phyloP scores from a whole-genome alignment of 1,284 basidiomycete species.

The Thecaphora frezii region DNA sequence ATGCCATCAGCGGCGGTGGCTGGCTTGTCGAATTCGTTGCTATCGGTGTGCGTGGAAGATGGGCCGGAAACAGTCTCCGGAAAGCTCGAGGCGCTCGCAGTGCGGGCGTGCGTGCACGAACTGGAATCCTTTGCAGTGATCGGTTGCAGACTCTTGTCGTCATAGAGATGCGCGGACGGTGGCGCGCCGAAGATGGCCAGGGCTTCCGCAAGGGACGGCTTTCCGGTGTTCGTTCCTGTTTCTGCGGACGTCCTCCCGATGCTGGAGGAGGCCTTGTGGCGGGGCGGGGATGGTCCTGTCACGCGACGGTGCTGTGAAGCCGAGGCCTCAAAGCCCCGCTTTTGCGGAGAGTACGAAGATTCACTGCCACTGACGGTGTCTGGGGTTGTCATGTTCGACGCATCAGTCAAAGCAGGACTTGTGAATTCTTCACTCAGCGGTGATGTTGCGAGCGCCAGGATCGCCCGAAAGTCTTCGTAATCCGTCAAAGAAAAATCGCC shows the following conservation, averaged over 20 bases:
- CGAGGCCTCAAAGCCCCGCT: too few relatives aligned
- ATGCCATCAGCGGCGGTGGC: too few relatives aligned
- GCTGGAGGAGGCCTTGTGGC: neutral
- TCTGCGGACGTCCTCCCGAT: neutral
- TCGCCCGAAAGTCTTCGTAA: constrained; percentile 30
- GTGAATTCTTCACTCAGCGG: neutral
- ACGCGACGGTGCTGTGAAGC: neutral
- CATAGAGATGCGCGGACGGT: too few relatives aligned
- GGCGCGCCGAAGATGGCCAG: neutral
- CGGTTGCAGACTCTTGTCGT: too few relatives aligned
- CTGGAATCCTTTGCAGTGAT: too few relatives aligned
- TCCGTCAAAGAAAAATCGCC: constrained; percentile 3
- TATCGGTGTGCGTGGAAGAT: constrained; percentile 14
- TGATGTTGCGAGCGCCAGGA: constrained; percentile 17
- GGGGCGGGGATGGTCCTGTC: too few relatives aligned
- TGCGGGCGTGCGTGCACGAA: neutral
- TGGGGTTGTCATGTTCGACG: neutral
- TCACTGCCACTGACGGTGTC: too few relatives aligned
- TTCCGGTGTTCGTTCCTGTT: too few relatives aligned
- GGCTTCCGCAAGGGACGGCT: neutral
- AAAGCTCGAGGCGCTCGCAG: constrained; percentile 10
- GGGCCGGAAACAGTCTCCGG: constrained; percentile 21
- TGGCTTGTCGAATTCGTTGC: constrained; percentile 11
- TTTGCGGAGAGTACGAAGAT: neutral
- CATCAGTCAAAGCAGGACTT: neutral